Base-by-base conservation (phyloP, 2,329 filamentous ascomycete genomes). In the Ophiosphaerella narmari region DNA sequence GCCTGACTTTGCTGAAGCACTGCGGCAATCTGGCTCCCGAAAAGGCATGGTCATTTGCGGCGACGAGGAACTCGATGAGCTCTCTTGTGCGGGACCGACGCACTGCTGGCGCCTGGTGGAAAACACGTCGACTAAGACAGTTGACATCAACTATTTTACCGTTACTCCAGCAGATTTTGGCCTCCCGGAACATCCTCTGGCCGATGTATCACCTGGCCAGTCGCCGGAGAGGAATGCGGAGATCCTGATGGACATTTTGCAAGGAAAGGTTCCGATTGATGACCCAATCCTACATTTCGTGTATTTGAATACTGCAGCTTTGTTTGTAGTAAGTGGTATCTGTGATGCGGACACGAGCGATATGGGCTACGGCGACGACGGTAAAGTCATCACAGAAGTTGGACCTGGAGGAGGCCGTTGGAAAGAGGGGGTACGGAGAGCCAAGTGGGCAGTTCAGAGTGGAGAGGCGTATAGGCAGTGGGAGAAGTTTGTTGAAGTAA, bases 21-120 rank as follows among this genome's bases (percentile, higher is more conserved):
- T 99, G 43, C 82, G 82, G 32, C 80, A 94, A 60, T 83, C 85
- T 13, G 92, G 92, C 23, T 86, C 85, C 36, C 85, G 79, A 55
- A 97, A 97, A 74, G 92, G 90, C 2, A 78, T 99, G 74, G 84
- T 99, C 18, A 89, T 97, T 14, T 99, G 93, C 68, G 94, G 94
- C 37, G 88, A 89, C 59, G 95, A 97, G 76, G 91, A 97, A 63
- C 84, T 99, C 26, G 94, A 99, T 70, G 94, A 99, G 77, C 85
- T 99, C 54, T 94, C 89, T 63, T 97, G 93, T 62, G 94, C 93
- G 1, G 93, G 94, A 0, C 81, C 81, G 32, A 96, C 92, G 2
- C 86, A 89, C 65, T 96, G 92, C 81, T 99, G 94, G 94, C 86
- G 86, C 75, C 76, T 97, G 23, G 78, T 77, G 5, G 80, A 82